Evolutionary conservation across 169 alveolate genomes (phyloP).

Genomic region (Amoebophrya sp.): DNA sequence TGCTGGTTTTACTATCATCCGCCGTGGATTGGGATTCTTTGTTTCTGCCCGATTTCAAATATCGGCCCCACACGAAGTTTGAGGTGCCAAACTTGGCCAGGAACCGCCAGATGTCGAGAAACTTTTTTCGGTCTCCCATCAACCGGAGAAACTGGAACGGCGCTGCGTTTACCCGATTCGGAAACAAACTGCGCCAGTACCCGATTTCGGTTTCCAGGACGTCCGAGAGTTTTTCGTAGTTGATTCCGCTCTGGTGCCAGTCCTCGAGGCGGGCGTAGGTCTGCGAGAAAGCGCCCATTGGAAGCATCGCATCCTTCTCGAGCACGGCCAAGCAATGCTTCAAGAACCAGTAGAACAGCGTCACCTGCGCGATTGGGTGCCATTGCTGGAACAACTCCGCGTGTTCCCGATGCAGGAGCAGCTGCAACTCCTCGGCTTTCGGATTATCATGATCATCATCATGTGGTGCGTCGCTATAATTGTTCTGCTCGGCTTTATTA

Average conservation of each 20-base stretch:
- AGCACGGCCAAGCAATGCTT: constrained; percentile 14
- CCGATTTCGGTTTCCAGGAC: background rate
- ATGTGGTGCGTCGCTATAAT: too few relatives aligned
- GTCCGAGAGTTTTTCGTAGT: background rate
- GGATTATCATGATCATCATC: too few relatives aligned
- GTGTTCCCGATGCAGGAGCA: too few relatives aligned
- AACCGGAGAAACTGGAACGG: background rate
- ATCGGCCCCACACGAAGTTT: background rate
- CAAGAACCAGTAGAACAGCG: background rate
- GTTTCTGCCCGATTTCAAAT: background rate
- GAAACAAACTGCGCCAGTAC: background rate
- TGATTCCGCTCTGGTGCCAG: background rate
- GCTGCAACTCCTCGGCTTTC: too few relatives aligned
- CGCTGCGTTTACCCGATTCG: background rate
- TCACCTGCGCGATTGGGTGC: constrained; percentile 15
- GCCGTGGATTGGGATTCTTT: too few relatives aligned
- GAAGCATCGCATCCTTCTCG: background rate
- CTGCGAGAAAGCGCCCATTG: background rate
- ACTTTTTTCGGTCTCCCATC: background rate
- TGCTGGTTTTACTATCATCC: too few relatives aligned
- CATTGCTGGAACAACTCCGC: background rate
- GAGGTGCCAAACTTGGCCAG: background rate
- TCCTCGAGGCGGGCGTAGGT: background rate
- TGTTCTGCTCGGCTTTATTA: too few relatives aligned
- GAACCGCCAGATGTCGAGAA: background rate